These are phyloP conservation scores for Daldinia sp. DNA, from an alignment of 2,329 filamentous ascomycete genomes.

Conservation along the genomic window DNA sequence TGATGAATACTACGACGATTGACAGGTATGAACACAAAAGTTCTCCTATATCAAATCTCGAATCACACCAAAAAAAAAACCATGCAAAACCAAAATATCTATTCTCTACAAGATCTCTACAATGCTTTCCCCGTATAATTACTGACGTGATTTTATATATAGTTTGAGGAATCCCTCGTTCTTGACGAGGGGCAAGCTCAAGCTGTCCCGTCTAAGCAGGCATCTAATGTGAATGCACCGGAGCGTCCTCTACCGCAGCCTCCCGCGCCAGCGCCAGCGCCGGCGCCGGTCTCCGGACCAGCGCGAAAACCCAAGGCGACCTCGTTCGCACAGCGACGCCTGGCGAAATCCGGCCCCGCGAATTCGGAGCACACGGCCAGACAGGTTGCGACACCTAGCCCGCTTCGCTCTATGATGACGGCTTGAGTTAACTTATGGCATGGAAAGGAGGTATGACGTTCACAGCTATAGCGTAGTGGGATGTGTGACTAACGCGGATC, in stretches of 20 bases:
- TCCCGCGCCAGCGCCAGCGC: constrained; percentile 51
- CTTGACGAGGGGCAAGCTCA: constrained; percentile 84
- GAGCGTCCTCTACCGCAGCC: constrained; percentile 53
- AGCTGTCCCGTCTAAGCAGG: constrained; percentile 57
- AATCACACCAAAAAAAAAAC: constrained; percentile 14
- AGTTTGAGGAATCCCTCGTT: constrained; percentile 76
- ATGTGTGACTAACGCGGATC: constrained; percentile 19
- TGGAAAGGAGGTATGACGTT: constrained; percentile 42
- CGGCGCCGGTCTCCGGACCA: constrained; percentile 38
- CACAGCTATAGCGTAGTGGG: not conserved
- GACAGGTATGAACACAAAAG: constrained; percentile 43
- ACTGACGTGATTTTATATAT: constrained; percentile 78
- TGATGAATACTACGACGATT: constrained; percentile 86
- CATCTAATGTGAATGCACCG: constrained; percentile 49
- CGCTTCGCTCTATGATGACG: constrained; percentile 74
- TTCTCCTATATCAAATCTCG: constrained; percentile 12
- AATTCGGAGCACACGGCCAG: constrained; percentile 54
- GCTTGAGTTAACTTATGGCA: constrained; percentile 52
- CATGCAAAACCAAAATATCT: constrained; percentile 37
- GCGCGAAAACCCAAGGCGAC: constrained; percentile 45
- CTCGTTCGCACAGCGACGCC: constrained; percentile 55
- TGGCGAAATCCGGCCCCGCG: constrained; percentile 56
- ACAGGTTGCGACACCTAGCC: constrained; percentile 69
- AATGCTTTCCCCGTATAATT: constrained; percentile 18
- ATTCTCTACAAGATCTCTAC: not conserved